These are phyloP conservation scores for Saksenaea oblongispora DNA, from an alignment of 371 early-diverging fungal species.

Conservation along the genomic window DNA sequence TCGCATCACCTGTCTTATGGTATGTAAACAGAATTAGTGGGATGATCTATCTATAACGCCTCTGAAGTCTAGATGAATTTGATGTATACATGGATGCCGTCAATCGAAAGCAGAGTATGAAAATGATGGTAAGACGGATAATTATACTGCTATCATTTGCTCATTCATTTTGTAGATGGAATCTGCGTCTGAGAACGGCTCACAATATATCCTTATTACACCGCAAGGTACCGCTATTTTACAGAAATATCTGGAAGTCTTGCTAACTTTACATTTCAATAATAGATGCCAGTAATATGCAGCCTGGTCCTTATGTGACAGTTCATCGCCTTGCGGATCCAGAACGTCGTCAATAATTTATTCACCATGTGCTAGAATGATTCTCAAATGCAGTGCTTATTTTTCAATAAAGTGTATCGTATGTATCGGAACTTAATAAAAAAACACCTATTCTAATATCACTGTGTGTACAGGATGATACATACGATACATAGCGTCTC, in stretches of 20 bases:
- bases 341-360: constrained; percentile 40
- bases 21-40: constrained; percentile 22
- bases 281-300: constrained; percentile 56
- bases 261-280: not conserved
- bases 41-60: not conserved
- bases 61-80: constrained; percentile 94
- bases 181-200: constrained; percentile 69
- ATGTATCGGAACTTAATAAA: no score
- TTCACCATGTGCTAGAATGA: no score
- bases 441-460: no score
- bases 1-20: constrained; percentile 94
- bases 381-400: no score
- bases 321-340: constrained; percentile 75
- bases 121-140: constrained; percentile 64
- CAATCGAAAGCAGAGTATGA: constrained; percentile 89
- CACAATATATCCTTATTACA: constrained; percentile 95
- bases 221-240: constrained; percentile 68
- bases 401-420: no score
- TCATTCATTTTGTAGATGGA: constrained; percentile 52
- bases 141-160: not conserved
- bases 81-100: constrained; percentile 99
- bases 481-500: no score
- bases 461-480: no score
- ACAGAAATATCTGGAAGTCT: not conserved
- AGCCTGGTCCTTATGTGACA: constrained; percentile 68